Base-by-base conservation (phyloP, 1,284 basidiomycete genomes). In the Irpex rosettiformis region DNA sequence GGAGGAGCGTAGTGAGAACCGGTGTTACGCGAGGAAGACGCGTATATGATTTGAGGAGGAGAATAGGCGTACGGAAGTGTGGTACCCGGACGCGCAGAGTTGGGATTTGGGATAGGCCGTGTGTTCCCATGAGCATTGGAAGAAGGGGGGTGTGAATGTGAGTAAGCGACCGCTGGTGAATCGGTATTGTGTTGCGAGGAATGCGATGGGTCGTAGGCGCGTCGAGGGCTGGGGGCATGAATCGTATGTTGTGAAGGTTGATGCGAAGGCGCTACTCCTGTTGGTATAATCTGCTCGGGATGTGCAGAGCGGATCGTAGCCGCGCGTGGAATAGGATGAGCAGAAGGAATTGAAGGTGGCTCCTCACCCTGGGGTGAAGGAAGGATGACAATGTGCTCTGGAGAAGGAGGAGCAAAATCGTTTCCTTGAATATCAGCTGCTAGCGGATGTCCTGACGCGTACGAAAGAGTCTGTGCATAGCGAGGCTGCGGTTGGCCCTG, bases 11-110 rank as follows among this genome's bases (percentile, higher is more conserved):
- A 73, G 21, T 62, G 63, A 3, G 69, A 65, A 25, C 65, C 63
- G 16, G 62, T 59, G 51, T 70, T 67, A 40, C 69, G 62, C 18
- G 68, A 67, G 1, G 73, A 72, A 0, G 73, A 72, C 1, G 72
- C 72, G 57, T 74, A 73, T 29, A 73, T 64, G 52, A 73, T 74
- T 25, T 70, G 65, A 7, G 72, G 72, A 3, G 72, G 73, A 2
- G 65, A 58, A 58, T 71, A 72, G 21, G 56, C 47, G 59, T 72
- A 72, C 4, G 69, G 67, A 3, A 70, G 66, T 7, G 67, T 64
- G 21, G 68, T 63, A 47, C 60, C 65, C 8, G 54, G 60, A 30
- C 63, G 62, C 1, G 68, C 63, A 25, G 64, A 64, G 16, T 62
- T 61, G 48, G 65, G 67, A 10, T 62, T 61, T 52, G 65, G 68